Base-by-base conservation (phyloP, 352 stramenopile genomes). In the Globisporangium sylvaticum region DNA sequence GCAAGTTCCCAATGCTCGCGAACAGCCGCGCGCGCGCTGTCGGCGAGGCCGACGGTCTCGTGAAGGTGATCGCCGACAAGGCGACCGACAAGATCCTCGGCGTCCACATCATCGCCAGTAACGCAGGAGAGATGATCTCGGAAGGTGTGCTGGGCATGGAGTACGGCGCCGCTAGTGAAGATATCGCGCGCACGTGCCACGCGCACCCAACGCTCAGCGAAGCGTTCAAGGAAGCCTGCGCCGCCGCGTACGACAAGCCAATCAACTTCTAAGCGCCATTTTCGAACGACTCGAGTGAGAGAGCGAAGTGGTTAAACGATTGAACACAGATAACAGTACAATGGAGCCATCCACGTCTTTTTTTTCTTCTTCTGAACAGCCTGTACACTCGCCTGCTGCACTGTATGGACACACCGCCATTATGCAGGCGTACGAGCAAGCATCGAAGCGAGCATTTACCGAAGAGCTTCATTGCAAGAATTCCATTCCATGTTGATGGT, bases 151-250 rank as follows among this genome's bases (percentile, higher is more conserved):
- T 99, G 67, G 98, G 91, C 59, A 98, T 99, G 75, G 98, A 99
- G 83, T 99, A 99, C 80, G 97, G 98, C 67, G 97, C 98, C 7
- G 94, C 94, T 53, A 97, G 95, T 52, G 98, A 99, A 77, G 98
- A 99, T 81, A 90, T 99, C 80, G 98, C 95, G n/a, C 93, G 98
- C 62, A 99, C 97, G 72, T 99, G 96, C 81, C 98, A 99, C 84
- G 88, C 90, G 55, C 97, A 99, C 83, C 97, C 96, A 55, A 99
- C 97, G 54, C 83, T 99, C 34, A 98, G 90, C 73, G 98, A 99
- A 80, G 97, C 97, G 14, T 98, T 99, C 73, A 99, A 99, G 87
- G 98, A 99, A 79, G 97, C 98, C 18, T 99, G 96, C 75, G 97
- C 98, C 83, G 94, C 93, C 69, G 91, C 97, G 50, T 99, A 98